Evolutionary conservation across 2,329 filamentous ascomycete genomes (phyloP).

Genomic region (Xylariaceae sp.): DNA sequence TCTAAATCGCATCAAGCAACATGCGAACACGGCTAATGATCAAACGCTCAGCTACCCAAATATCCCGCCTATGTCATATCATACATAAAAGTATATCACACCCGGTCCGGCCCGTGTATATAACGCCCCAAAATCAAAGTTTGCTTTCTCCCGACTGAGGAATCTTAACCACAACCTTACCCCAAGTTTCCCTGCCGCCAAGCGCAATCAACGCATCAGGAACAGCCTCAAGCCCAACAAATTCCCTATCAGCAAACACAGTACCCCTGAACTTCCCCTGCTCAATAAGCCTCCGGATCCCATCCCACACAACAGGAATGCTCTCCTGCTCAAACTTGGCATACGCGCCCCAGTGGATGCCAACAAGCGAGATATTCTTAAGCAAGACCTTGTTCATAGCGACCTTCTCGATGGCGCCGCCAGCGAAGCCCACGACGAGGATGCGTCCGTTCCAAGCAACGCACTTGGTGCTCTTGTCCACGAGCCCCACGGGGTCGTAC

Average conservation of each 20-base stretch:
- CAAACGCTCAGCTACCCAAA: too few species aligned
- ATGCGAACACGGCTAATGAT: too few species aligned
- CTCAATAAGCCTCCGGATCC: constrained; percentile 72
- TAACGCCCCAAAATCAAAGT: constrained; percentile 37
- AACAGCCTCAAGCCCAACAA: constrained; percentile 75
- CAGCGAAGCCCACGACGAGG: constrained; percentile 84
- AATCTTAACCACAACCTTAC: constrained; percentile 89
- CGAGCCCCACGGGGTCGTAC: constrained; percentile 88
- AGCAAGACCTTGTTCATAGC: constrained; percentile 87
- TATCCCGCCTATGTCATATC: too few species aligned
- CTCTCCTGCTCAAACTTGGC: constrained; percentile 65
- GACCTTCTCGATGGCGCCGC: constrained; percentile 82
- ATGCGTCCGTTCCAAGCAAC: constrained; percentile 89
- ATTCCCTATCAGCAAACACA: constrained; percentile 75
- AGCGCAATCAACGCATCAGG: constrained; percentile 72
- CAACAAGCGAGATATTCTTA: constrained; percentile 89
- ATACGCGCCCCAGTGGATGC: constrained; percentile 90
- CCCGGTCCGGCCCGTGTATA: neutral
- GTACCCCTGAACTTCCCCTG: constrained; percentile 77
- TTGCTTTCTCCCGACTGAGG: constrained; percentile 61
- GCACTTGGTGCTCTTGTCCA: constrained; percentile 85
- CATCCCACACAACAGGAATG: constrained; percentile 72
- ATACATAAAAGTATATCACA: too few species aligned
- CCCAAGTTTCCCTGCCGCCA: constrained; percentile 82
- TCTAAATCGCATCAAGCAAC: too few species aligned